These are phyloP conservation scores for Cyclotella sp. DNA, from an alignment of 108 stramenopile species.

Conservation along the genomic window DNA sequence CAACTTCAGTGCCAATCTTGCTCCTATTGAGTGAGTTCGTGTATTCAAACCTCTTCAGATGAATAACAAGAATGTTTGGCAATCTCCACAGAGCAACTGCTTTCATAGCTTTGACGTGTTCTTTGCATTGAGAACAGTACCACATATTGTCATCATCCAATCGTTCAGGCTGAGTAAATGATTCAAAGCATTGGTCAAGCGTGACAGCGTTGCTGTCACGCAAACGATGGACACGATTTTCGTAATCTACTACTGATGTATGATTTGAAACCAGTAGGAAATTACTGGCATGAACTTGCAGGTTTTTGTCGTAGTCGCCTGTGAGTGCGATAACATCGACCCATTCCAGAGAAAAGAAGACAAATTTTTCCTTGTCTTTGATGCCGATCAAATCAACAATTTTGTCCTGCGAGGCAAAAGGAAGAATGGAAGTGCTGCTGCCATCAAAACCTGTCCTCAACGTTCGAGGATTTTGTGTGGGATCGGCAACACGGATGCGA, in stretches of 20 bases:
- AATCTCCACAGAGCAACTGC: constrained; percentile 93
- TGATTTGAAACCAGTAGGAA: constrained; percentile 11
- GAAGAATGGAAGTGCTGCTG: constrained; percentile 10
- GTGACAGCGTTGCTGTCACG: constrained; percentile 51
- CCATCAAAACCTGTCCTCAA: constrained; percentile 1
- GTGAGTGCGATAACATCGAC: constrained; percentile 8
- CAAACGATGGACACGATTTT: constrained; percentile 12
- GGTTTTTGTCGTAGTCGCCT: not conserved
- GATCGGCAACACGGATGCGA: constrained; percentile 8
- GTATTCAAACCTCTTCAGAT: constrained; percentile 97
- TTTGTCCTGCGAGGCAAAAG: constrained; percentile 10
- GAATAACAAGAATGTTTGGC: constrained; percentile 94
- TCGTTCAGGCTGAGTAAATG: constrained; percentile 64
- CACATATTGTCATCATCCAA: constrained; percentile 32
- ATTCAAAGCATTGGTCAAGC: constrained; percentile 79
- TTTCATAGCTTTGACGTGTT: constrained; percentile 90
- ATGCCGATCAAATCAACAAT: constrained; percentile 20
- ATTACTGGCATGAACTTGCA: constrained; percentile 7
- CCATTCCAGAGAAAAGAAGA: constrained; percentile 32
- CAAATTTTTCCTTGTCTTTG: not conserved
- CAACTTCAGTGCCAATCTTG: constrained; percentile 91
- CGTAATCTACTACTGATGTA: constrained; percentile 5
- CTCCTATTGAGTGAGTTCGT: constrained; percentile 55
- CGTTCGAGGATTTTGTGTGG: not conserved
- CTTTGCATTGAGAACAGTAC: constrained; percentile 93